Percentiles rank a stretch among this genome's conserved stretches.
phyloP scores from a whole-genome alignment of 805 yeast genomes.

The Monosporozyma unispora region DNA sequence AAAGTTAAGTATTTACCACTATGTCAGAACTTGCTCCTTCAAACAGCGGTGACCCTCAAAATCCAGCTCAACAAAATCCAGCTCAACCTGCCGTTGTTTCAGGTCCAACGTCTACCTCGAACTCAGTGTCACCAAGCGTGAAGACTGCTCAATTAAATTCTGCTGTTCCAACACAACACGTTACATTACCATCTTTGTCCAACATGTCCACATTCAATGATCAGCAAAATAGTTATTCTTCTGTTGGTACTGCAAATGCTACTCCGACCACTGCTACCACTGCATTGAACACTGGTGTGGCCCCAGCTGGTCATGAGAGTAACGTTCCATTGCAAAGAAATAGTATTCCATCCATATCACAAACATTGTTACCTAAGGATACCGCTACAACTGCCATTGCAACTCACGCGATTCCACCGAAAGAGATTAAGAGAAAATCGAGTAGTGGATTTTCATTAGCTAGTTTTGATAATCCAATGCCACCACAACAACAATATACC shows the following conservation, averaged over 20 bases:
- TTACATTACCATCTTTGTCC: conserved; percentile 7
- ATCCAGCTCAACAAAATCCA: neutral
- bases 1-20: neutral
- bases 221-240: conserved; percentile 22
- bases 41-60: neutral
- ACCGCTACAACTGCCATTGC: conserved; percentile 5
- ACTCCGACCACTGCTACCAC: conserved; percentile 15
- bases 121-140: neutral
- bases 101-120: neutral
- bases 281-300: conserved; percentile 4
- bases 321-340: conserved; percentile 3
- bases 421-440: conserved; percentile 4
- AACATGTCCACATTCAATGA: conserved; percentile 12
- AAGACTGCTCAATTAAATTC: neutral
- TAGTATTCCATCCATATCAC: neutral
- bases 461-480: conserved; percentile 26
- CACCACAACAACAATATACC: conserved; percentile 9
- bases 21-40: neutral
- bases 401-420: neutral
- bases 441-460: conserved; percentile 22
- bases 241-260: conserved; percentile 19
- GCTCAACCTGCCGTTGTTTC: neutral
- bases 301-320: conserved; percentile 11
- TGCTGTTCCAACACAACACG: neutral
- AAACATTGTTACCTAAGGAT: neutral